Evolutionary conservation across 805 yeast genomes (phyloP).

Genomic region (Isabelozyma pseudorhagii): DNA sequence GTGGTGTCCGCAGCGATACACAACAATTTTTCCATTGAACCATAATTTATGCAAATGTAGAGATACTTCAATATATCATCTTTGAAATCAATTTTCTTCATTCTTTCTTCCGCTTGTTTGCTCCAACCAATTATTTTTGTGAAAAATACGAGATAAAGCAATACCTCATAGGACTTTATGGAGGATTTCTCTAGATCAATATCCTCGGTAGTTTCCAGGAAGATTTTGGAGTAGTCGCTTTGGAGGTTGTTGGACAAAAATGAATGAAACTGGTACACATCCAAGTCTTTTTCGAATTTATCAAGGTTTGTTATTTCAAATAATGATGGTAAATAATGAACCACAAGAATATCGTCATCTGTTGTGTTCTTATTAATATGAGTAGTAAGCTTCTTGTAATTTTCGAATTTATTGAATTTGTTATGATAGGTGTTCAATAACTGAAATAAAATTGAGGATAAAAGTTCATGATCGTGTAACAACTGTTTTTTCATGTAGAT

Average conservation of each 20-base stretch:
- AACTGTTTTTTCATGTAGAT: slow-evolving; percentile 61
- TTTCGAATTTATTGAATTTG: slow-evolving; percentile 23
- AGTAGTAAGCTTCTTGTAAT: slow-evolving; percentile 38
- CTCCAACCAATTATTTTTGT: slow-evolving; percentile 68
- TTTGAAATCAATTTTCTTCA: slow-evolving; percentile 48
- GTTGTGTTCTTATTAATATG: slow-evolving; percentile 45
- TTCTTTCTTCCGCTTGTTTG: slow-evolving; percentile 44
- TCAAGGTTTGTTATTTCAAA: slow-evolving; percentile 34
- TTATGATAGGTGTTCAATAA: slow-evolving; percentile 36
- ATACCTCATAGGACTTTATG: slow-evolving; percentile 35
- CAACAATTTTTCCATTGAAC: slow-evolving; percentile 69
- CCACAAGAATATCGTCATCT: slow-evolving; percentile 59
- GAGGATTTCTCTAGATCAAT: slow-evolving; percentile 32
- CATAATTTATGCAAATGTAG: slow-evolving; percentile 54
- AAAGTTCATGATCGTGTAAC: slow-evolving; percentile 62
- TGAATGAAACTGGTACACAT: slow-evolving; percentile 33
- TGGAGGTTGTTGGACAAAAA: slow-evolving; percentile 28
- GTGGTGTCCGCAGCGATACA: slow-evolving; percentile 59
- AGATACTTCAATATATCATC: slow-evolving; percentile 57
- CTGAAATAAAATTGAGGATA: slow-evolving; percentile 65
- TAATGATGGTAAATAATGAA: slow-evolving; percentile 65
- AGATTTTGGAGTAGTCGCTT: slow-evolving; percentile 21
- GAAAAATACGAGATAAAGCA: slow-evolving; percentile 48
- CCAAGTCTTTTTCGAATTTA: slow-evolving; percentile 19
- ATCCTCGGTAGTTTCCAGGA: slow-evolving; percentile 13